Evolutionary conservation across 2,329 filamentous ascomycete species (phyloP).

Genomic region (Ceratocystis lukuohia): DNA sequence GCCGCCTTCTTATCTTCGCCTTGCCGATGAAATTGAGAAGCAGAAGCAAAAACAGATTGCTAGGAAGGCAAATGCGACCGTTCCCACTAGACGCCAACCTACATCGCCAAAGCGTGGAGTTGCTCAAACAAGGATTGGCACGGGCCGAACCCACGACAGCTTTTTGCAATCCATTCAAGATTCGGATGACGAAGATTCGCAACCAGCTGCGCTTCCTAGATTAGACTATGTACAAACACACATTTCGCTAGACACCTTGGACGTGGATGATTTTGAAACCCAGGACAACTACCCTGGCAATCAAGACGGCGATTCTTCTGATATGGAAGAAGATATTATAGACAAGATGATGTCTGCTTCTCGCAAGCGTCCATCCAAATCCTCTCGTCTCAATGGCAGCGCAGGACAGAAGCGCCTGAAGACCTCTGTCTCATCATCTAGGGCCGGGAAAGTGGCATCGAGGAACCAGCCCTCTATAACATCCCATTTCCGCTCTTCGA

Average conservation of each 20-base stretch:
- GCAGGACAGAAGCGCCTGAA: conserved; percentile 24
- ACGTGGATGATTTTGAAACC: conserved; percentile 25
- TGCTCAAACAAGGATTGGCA: conserved; percentile 13
- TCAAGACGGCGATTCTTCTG: conserved; percentile 27
- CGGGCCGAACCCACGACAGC: background rate
- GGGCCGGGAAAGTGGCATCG: conserved; percentile 20
- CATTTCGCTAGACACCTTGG: conserved; percentile 3
- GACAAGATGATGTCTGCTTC: conserved; percentile 36
- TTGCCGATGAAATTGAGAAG: conserved; percentile 36
- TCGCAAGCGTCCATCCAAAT: conserved; percentile 30
- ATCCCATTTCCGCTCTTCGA: conserved; percentile 22
- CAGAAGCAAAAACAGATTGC: conserved; percentile 15
- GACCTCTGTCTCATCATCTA: conserved; percentile 19
- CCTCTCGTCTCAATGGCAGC: conserved; percentile 20
- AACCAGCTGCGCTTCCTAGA: conserved; percentile 15
- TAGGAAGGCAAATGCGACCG: background rate
- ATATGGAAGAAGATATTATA: conserved; percentile 39
- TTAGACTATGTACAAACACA: conserved; percentile 15
- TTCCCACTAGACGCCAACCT: background rate
- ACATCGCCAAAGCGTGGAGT: conserved; percentile 13
- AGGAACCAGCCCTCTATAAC: conserved; percentile 28
- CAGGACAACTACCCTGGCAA: conserved; percentile 26
- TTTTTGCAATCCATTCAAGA: conserved; percentile 13
- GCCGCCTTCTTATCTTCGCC: conserved; percentile 52
- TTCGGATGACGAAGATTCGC: conserved; percentile 23